Conservation (phyloP, 2,329 filamentous ascomycete species). For the Juglanconis oblonga region DNA sequence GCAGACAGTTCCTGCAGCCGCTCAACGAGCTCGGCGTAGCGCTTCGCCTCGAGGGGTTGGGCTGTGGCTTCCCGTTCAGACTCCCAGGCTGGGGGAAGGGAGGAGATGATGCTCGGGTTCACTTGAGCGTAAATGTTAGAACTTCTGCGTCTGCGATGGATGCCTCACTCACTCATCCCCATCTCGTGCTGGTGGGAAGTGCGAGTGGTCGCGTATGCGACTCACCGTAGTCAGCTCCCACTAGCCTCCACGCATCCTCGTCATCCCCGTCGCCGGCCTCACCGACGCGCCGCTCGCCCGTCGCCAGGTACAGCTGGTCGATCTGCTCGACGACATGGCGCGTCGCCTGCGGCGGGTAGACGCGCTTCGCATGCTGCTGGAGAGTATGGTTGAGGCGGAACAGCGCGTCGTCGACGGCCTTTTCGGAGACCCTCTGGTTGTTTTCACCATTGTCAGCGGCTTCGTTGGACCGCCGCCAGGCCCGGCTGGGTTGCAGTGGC, state of each 20-base stretch:
- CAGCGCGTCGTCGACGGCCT: conserved; percentile 54
- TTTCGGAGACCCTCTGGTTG: conserved; percentile 36
- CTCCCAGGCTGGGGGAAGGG: conserved; percentile 47
- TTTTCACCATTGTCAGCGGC: conserved; percentile 31
- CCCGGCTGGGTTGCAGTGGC: conserved; percentile 51
- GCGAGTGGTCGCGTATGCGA: conserved; percentile 22
- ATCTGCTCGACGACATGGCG: conserved; percentile 73
- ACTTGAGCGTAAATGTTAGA: conserved; percentile 28
- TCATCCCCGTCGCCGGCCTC: conserved; percentile 27
- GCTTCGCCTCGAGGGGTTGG: conserved; percentile 44
- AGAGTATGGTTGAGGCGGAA: conserved; percentile 59
- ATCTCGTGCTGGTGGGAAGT: not conserved
- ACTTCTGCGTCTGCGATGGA: not conserved
- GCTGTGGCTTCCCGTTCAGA: conserved; percentile 33
- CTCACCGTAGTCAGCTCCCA: conserved; percentile 45
- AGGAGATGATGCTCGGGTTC: conserved; percentile 39
- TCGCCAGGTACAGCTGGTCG: conserved; percentile 58
- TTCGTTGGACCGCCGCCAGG: conserved; percentile 49
- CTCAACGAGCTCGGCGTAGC: conserved; percentile 49
- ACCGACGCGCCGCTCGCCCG: conserved; percentile 33
- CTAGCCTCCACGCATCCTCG: conserved; percentile 38
- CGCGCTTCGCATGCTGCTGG: conserved; percentile 62
- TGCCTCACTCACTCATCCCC: not conserved
- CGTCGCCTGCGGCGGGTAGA: conserved; percentile 66
- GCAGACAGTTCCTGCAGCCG: conserved; percentile 49